Conservation (phyloP, 768 basidiomycete species). For the Lyophyllum semitale region DNA sequence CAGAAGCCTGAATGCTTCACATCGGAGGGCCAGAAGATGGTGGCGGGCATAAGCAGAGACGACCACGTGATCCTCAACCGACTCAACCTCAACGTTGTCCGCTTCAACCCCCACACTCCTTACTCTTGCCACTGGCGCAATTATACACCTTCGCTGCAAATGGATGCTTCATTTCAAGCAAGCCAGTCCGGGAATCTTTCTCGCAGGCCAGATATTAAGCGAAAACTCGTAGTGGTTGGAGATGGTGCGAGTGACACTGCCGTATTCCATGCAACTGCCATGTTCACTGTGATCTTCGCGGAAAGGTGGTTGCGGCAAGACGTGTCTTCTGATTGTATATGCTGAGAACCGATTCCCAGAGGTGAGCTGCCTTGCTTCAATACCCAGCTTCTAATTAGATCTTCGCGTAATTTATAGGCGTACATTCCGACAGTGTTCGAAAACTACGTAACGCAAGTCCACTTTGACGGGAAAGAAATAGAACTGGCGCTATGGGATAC, state of each 20-base stretch:
- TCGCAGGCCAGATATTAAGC: conserved; percentile 78
- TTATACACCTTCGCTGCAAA: conserved; percentile 16
- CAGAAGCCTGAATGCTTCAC: conserved; percentile 46
- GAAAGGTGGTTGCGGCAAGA: conserved; percentile 86
- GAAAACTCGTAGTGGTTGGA: conserved; percentile 86
- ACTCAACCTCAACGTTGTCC: neutral
- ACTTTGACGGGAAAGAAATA: conserved; percentile 85
- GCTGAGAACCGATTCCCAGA: conserved; percentile 96
- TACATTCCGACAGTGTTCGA: conserved; percentile 95
- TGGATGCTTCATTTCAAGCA: conserved; percentile 28
- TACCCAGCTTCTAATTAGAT: conserved; percentile 16
- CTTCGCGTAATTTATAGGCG: conserved; percentile 50
- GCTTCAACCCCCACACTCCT: conserved; percentile 4
- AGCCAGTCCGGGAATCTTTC: conserved; percentile 27
- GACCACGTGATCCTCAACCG: conserved; percentile 28
- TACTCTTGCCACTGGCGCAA: neutral
- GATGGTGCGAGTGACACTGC: conserved; percentile 58
- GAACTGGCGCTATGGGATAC: conserved; percentile 99
- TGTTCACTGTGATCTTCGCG: conserved; percentile 18
- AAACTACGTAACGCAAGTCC: conserved; percentile 88
- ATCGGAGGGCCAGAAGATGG: conserved; percentile 64
- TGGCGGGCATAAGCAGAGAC: conserved; percentile 28
- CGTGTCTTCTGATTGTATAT: conserved; percentile 94
- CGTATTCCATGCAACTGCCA: conserved; percentile 2
- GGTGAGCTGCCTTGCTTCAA: conserved; percentile 44